These are phyloP conservation scores for Penicillium herquei DNA, from an alignment of 495 filamentous ascomycete genomes.

Conservation along the genomic window DNA sequence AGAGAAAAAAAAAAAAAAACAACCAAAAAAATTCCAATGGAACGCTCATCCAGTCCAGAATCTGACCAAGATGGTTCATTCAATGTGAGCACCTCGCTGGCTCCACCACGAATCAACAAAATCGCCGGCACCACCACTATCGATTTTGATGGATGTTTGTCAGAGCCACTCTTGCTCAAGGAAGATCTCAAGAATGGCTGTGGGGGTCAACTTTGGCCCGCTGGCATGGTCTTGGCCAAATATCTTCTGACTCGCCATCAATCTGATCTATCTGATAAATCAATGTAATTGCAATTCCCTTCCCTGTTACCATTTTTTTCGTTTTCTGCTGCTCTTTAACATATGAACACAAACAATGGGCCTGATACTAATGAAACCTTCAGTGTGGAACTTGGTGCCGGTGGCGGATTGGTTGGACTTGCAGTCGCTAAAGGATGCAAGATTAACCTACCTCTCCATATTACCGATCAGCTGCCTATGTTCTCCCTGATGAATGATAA, in stretches of 20 bases:
- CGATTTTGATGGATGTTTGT: conserved; percentile 73
- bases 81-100: conserved; percentile 62
- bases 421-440: conserved; percentile 39
- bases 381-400: conserved; percentile 90
- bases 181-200: conserved; percentile 86
- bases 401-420: conserved; percentile 79
- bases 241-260: conserved; percentile 74
- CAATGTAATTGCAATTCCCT: conserved; percentile 55
- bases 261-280: conserved; percentile 56
- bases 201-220: conserved; percentile 91
- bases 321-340: not conserved
- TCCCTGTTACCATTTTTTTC: not conserved
- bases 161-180: conserved; percentile 66
- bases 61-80: conserved; percentile 30
- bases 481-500: conserved; percentile 78
- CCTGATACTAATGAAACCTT: not conserved
- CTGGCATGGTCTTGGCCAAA: conserved; percentile 80
- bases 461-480: conserved; percentile 89
- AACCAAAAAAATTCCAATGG: conserved; percentile 4
- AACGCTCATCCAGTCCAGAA: conserved; percentile 17
- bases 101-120: conserved; percentile 64
- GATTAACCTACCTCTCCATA: conserved; percentile 50
- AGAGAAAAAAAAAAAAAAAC: not conserved
- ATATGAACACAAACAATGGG: not conserved
- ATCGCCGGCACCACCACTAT: conserved; percentile 59